Evolutionary conservation across 2,329 filamentous ascomycete species (phyloP), one percentile per base, ranked within the genome.

Genomic region (Talaromyces albobiverticillius): DNA sequence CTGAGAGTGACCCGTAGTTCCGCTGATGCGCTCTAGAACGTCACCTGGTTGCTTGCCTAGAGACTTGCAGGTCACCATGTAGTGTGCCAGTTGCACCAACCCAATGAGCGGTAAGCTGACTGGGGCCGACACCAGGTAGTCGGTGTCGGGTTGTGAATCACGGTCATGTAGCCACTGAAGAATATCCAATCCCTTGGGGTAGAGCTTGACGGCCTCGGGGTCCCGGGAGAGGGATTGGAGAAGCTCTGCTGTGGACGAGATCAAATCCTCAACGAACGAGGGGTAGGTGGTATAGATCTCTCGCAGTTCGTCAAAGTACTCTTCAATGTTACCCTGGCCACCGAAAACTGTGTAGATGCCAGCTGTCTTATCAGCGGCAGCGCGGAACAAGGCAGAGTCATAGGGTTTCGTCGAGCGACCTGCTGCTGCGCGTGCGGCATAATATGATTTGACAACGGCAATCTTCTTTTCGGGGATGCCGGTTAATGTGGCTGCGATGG

Each of bases 271-370:
- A 4, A 96, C 85, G 62, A 99, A 95, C 25, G 88, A 88, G 11
- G 89, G 87, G 75, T 99, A 99, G 56, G 92, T 96, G 64, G 81
- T 85, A 78, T 93, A 93, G 55, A 97, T 83, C 71, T 95, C 88
- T 54, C 94, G 86, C 59, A 99, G 83, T 78, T 99, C 94, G 63
- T 99, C 93, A 67, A 99, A 99, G 76, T 99, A 99, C 76, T 99
- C 95, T 75, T 99, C 93, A 60, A 99, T 97, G 74, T 99, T 99
- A 64, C 94, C 94, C 72, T 99, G 94, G 6, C 94, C 94, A 57
- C 94, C 94, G 62, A 97, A 96, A 58, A 99, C 91, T 61, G 87
- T 92, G 78, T 96, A 99, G 57, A 99, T 83, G 64, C 84, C 87
- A 52, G 92, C 92, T 53, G 86, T 85, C 58, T 84, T 87, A 59